A percentile compares a stretch with the other conserved stretches of the same genome.
These are phyloP conservation scores for Aspergillus clavatus DNA, from an alignment of 2,329 filamentous ascomycete species.

Conservation along the genomic window DNA sequence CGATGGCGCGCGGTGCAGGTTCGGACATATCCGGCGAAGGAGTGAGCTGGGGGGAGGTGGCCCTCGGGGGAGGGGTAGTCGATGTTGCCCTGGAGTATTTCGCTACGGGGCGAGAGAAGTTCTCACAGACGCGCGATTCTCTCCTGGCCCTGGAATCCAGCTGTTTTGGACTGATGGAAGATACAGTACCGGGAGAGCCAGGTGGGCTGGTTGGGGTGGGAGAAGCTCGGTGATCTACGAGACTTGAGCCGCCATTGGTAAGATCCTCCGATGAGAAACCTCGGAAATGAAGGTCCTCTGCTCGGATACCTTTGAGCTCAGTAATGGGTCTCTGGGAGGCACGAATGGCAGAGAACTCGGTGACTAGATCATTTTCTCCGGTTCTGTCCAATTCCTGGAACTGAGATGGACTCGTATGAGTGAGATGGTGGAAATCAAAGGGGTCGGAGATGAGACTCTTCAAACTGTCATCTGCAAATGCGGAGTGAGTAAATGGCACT, in stretches of 20 bases:
- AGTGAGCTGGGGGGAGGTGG: slow-evolving; percentile 31
- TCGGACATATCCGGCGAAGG: slow-evolving; percentile 29
- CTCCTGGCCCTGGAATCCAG: slow-evolving; percentile 20
- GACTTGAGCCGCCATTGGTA: slow-evolving; percentile 17
- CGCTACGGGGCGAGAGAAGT: slow-evolving; percentile 52
- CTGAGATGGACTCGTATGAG: slow-evolving; percentile 54
- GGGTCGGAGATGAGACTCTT: slow-evolving; percentile 56
- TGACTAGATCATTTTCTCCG: slow-evolving; percentile 48
- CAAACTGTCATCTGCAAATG: slow-evolving; percentile 35
- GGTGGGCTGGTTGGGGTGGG: slow-evolving; percentile 28
- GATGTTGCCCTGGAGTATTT: slow-evolving; percentile 38
- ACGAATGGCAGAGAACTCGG: slow-evolving; percentile 51
- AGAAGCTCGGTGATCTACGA: slow-evolving; percentile 18
- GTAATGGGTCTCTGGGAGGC: slow-evolving; percentile 49
- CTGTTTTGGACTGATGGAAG: slow-evolving; percentile 21
- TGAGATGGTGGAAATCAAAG: slow-evolving; percentile 61
- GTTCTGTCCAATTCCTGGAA: slow-evolving; percentile 50
- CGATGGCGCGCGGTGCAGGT: slow-evolving; percentile 37
- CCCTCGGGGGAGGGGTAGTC: slow-evolving; percentile 37
- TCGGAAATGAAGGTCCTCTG: slow-evolving; percentile 43
- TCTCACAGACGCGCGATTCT: slow-evolving; percentile 45
- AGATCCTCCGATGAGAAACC: slow-evolving; percentile 33
- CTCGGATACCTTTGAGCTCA: slow-evolving; percentile 50
- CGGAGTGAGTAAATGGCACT: background rate
- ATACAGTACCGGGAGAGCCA: slow-evolving; percentile 24